phyloP scores from a whole-genome alignment of 2,329 filamentous ascomycete species.

The Pseudogymnoascus sp. region DNA sequence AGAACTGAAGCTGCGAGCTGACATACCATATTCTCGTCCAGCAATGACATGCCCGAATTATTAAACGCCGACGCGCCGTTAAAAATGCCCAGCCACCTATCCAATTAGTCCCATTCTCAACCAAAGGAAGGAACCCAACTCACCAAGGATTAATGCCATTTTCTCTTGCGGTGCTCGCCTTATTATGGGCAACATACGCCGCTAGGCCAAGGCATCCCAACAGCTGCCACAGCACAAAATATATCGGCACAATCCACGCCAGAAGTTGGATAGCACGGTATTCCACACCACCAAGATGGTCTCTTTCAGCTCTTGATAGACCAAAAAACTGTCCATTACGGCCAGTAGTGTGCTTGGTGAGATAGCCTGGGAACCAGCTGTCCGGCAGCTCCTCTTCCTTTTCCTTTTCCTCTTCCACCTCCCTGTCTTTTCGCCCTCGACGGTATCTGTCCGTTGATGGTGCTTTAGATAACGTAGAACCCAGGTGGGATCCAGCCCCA shows the following conservation, averaged over 20 bases:
- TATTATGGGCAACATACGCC: constrained; percentile 50
- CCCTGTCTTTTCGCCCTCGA: constrained; percentile 37
- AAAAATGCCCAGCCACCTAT: constrained; percentile 68
- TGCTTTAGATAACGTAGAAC: neutral
- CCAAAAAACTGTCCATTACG: constrained; percentile 90
- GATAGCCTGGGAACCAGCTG: constrained; percentile 48
- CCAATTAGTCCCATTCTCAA: constrained; percentile 70
- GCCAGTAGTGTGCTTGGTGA: constrained; percentile 45
- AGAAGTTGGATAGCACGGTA: constrained; percentile 83
- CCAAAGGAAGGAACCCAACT: constrained; percentile 68
- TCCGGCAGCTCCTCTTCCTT: constrained; percentile 53
- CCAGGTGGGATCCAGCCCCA: neutral
- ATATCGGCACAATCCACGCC: constrained; percentile 50
- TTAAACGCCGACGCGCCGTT: constrained; percentile 50
- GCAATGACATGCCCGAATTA: constrained; percentile 68
- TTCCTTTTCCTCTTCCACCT: constrained; percentile 44
- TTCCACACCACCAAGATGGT: constrained; percentile 93
- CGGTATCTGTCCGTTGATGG: constrained; percentile 19
- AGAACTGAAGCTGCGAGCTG: too few relatives aligned
- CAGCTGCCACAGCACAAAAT: constrained; percentile 34
- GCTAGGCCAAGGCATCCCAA: constrained; percentile 8
- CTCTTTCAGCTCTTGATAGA: constrained; percentile 79
- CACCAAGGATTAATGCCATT: constrained; percentile 61
- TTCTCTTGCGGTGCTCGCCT: constrained; percentile 37
- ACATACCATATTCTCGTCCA: constrained; percentile 54